A percentile compares a stretch with the other conserved stretches of the same genome.
phyloP scores from a whole-genome alignment of 2,329 filamentous ascomycete species.

The Phialophora tarda region DNA sequence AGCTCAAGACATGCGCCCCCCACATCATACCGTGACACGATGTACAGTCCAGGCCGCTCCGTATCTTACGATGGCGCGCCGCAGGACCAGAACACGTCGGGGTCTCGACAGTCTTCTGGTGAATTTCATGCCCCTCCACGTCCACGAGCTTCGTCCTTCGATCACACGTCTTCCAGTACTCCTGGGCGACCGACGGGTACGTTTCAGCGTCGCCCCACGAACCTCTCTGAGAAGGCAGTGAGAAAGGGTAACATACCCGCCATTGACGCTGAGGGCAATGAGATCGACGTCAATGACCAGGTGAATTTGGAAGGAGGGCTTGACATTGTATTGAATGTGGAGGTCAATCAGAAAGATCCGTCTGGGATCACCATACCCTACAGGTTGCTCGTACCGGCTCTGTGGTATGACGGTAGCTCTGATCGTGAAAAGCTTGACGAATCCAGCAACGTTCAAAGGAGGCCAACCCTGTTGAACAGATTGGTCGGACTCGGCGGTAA shows the following conservation, averaged over 20 bases:
- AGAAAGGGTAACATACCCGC: slow-evolving; percentile 54
- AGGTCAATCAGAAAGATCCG: slow-evolving; percentile 84
- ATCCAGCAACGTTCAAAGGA: slow-evolving; percentile 29
- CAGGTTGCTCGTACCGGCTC: slow-evolving; percentile 78
- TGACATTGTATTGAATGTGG: slow-evolving; percentile 86
- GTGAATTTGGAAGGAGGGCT: slow-evolving; percentile 82
- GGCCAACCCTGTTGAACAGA: slow-evolving; percentile 35
- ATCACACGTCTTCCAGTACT: slow-evolving; percentile 33
- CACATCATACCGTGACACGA: slow-evolving; percentile 47
- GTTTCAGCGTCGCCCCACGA: slow-evolving; percentile 74
- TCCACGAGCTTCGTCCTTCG: slow-evolving; percentile 34
- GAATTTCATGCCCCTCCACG: slow-evolving; percentile 25
- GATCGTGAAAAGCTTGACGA: slow-evolving; percentile 40
- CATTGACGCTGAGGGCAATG: slow-evolving; percentile 54
- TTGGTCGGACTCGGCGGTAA: slow-evolving; percentile 34
- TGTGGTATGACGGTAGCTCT: slow-evolving; percentile 59
- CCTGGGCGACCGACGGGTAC: slow-evolving; percentile 45
- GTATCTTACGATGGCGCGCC: slow-evolving; percentile 36
- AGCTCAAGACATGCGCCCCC: slow-evolving; percentile 52
- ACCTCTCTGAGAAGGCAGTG: slow-evolving; percentile 66
- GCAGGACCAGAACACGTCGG: slow-evolving; percentile 20
- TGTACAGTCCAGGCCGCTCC: slow-evolving; percentile 36
- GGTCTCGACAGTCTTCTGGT: slow-evolving; percentile 29
- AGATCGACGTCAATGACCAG: slow-evolving; percentile 55
- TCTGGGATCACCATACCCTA: slow-evolving; percentile 88